A percentile compares a stretch with the other conserved stretches of the same genome.
These are phyloP conservation scores for Stephanodiscus triporus DNA, from an alignment of 108 stramenopile species.

Conservation along the genomic window DNA sequence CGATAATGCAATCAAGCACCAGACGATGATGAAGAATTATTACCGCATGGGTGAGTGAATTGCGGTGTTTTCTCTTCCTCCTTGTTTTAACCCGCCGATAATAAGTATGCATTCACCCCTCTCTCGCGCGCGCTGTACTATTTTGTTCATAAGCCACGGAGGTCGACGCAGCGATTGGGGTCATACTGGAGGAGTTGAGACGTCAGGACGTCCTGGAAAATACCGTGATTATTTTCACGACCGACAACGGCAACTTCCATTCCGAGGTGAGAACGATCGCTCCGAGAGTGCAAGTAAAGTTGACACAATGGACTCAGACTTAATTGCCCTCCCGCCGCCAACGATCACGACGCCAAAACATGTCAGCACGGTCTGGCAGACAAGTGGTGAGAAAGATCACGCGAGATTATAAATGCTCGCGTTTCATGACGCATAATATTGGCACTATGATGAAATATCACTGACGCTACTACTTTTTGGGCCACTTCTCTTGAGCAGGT, in stretches of 20 bases:
- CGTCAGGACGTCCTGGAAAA: conserved; percentile 58
- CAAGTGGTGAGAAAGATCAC: conserved; percentile 28
- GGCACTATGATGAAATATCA: background rate
- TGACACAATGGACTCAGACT: no score
- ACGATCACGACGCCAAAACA: no score
- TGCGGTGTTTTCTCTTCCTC: conserved; percentile 41
- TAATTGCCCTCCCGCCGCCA: no score
- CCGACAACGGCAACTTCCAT: conserved; percentile 86
- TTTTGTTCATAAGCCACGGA: conserved; percentile 22
- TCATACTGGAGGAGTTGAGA: conserved; percentile 61
- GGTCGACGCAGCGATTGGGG: conserved; percentile 49
- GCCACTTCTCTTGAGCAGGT: conserved; percentile 33
- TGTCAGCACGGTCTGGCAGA: conserved; percentile 47
- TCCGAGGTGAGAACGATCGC: conserved; percentile 13
- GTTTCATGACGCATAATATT: background rate
- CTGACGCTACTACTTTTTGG: background rate
- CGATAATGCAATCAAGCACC: conserved; percentile 56
- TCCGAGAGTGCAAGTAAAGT: no score
- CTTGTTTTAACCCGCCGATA: no score
- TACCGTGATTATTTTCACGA: conserved; percentile 84
- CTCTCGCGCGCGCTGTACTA: no score
- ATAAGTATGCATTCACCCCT: no score
- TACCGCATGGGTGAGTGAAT: conserved; percentile 61
- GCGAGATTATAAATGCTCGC: no score
- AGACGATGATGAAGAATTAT: conserved; percentile 74